Evolutionary conservation across 805 yeast species (phyloP), one percentile per base, ranked within the genome.

Genomic region (Candida jianshihensis): DNA sequence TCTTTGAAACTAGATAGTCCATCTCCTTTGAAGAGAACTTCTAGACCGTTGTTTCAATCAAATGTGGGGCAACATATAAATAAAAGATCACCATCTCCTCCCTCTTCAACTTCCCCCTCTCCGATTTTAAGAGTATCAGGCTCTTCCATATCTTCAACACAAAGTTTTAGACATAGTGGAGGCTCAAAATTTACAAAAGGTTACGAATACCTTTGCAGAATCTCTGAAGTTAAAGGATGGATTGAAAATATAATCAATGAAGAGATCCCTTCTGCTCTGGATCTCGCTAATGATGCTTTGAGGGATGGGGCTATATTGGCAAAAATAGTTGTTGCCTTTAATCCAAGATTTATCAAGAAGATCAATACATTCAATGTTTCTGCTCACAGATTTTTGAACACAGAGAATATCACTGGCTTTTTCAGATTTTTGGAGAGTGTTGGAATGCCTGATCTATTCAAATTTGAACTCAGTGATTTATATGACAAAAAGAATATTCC

Each of bases 401-500:
- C 96, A 0, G 97, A 92, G 54, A 92, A 92, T 55, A 90, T 92
- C 53, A 86, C 87, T 49, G 68, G 78, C 17, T 89, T 90, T 56
- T 81, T 90, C 55, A 66, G 71, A 16, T 73, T 90, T 38, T 64
- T 87, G 21, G 80, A 75, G 38, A 73, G 66, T 40, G 69, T 87
- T 41, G 78, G 75, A 19, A 77, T 92, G 46, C 98, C 97, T 1
- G 89, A 85, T 38, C 69, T 88, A 37, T 92, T 89, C 57, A 72
- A 83, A 33, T 92, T 92, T 55, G 98, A 90, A 56, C 71, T 89
- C 40, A 88, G 95, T 4, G 98, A 92, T 59, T 67, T 92, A 26
- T 92, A 88, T 60, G 97, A 92, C 53, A 81, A 81, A 53, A 89
- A 87, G 51, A 84, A 90, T 53, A 73, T 89, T 16, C 97, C 97